A percentile compares a stretch with the other conserved stretches of the same genome.
Evolutionary conservation across 2,329 filamentous ascomycete genomes (phyloP).

Genomic region (Monosporascus cannonballus): DNA sequence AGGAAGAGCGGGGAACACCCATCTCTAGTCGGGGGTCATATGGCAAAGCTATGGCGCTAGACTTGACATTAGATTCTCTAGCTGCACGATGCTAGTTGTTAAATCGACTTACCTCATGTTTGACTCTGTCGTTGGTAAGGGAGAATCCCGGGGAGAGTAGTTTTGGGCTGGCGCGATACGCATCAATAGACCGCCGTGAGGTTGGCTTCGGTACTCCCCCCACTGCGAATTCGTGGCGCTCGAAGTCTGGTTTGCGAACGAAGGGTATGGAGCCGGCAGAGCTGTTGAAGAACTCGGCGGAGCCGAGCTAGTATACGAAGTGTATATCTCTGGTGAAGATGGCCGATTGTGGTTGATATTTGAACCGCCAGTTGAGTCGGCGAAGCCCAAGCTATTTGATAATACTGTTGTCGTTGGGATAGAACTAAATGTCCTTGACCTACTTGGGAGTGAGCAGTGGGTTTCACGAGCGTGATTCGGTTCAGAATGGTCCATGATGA

Average conservation of each 20-base stretch:
- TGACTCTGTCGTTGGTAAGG: constrained; percentile 14
- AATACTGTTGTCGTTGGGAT: background rate
- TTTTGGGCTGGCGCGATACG: constrained; percentile 28
- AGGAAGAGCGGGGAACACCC: constrained; percentile 41
- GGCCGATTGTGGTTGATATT: background rate
- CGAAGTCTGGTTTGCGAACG: background rate
- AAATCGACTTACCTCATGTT: constrained; percentile 31
- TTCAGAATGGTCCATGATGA: background rate
- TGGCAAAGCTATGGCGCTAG: constrained; percentile 41
- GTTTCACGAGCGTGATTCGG: background rate
- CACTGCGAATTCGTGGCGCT: constrained; percentile 5
- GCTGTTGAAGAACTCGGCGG: background rate
- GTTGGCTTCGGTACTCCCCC: constrained; percentile 13
- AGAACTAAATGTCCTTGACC: background rate
- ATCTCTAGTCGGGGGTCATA: constrained; percentile 47
- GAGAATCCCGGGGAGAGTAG: constrained; percentile 16
- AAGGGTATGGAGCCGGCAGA: background rate
- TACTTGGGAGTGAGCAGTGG: background rate
- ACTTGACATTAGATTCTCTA: constrained; percentile 5
- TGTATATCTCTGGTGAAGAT: background rate
- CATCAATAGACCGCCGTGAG: constrained; percentile 21
- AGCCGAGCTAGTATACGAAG: background rate
- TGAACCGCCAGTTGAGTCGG: background rate
- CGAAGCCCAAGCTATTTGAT: background rate
- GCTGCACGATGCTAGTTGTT: background rate